Evolutionary conservation across 306 rosid genomes (phyloP).

Genomic region (Cucurbita argyrosperma): DNA sequence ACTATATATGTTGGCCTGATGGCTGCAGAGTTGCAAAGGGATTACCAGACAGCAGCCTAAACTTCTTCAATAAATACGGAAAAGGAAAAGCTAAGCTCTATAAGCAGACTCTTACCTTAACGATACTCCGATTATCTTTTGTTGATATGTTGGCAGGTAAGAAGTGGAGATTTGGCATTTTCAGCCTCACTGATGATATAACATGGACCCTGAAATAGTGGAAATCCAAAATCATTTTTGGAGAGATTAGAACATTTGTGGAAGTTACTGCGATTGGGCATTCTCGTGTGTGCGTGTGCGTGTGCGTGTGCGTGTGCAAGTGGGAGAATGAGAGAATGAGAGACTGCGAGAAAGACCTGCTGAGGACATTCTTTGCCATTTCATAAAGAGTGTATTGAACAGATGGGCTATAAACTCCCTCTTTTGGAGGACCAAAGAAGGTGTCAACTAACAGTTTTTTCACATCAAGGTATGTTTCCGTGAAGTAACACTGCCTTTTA

Average conservation of each 20-base stretch:
- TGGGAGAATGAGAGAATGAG: neutral
- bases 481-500: constrained; percentile 44
- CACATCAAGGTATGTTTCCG: constrained; percentile 44
- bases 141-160: constrained; percentile 67
- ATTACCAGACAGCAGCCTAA: neutral
- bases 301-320: neutral
- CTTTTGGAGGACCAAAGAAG: constrained; percentile 63
- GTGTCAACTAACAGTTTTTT: constrained; percentile 56
- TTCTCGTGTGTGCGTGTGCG: neutral
- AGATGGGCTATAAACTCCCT: constrained; percentile 80
- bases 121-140: constrained; percentile 43
- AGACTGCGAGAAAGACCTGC: constrained; percentile 54
- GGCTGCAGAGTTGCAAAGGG: neutral
- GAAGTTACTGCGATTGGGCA: neutral
- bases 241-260: neutral
- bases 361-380: constrained; percentile 65
- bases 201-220: constrained; percentile 55
- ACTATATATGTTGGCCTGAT: neutral
- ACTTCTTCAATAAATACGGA: neutral
- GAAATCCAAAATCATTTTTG: neutral
- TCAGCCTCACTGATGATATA: constrained; percentile 47
- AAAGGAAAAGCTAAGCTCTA: neutral
- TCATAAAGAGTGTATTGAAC: constrained; percentile 84
- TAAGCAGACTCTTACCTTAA: constrained; percentile 48
- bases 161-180: constrained; percentile 96